Evolutionary conservation across 768 basidiomycete genomes (phyloP).

Genomic region (Tylopilus rubrobrunneus): DNA sequence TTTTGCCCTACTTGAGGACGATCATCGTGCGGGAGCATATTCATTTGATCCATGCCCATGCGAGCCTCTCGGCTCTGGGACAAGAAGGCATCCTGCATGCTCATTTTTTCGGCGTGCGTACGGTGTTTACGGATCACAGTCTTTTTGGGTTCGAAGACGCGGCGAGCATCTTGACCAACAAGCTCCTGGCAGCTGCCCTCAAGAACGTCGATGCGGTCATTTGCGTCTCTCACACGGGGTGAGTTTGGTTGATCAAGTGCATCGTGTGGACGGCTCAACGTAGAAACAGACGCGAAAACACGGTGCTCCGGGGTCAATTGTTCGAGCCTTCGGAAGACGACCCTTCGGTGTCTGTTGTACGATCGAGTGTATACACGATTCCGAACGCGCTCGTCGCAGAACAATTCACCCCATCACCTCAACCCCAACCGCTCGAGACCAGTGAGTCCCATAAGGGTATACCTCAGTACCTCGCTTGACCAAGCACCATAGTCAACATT

Average conservation of each 20-base stretch:
- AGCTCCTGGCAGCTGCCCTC: conserved; percentile 81
- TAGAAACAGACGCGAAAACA: conserved; percentile 84
- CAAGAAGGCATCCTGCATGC: conserved; percentile 92
- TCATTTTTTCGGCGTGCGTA: conserved; percentile 80
- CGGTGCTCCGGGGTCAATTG: conserved; percentile 80
- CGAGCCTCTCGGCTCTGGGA: conserved; percentile 82
- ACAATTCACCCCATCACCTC: conserved; percentile 68
- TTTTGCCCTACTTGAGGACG: conserved; percentile 85
- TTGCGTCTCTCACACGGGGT: conserved; percentile 97
- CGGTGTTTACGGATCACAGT: conserved; percentile 96
- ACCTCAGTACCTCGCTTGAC: background rate
- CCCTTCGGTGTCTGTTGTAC: conserved; percentile 42
- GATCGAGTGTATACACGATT: conserved; percentile 79
- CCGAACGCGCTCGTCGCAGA: conserved; percentile 89
- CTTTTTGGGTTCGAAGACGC: conserved; percentile 97
- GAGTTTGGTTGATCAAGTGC: conserved; percentile 17
- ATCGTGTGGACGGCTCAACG: background rate
- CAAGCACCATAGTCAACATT: conserved; percentile 65
- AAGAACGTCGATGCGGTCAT: conserved; percentile 92
- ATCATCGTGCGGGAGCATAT: conserved; percentile 86
- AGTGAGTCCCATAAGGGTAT: conserved; percentile 38
- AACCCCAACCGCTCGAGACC: conserved; percentile 42
- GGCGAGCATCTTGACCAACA: conserved; percentile 96
- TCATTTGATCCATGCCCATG: conserved; percentile 87
- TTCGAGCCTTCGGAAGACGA: conserved; percentile 50